Evolutionary conservation across 192 early-diverging fungal species (phyloP).

Genomic region (Coemansia sp.): DNA sequence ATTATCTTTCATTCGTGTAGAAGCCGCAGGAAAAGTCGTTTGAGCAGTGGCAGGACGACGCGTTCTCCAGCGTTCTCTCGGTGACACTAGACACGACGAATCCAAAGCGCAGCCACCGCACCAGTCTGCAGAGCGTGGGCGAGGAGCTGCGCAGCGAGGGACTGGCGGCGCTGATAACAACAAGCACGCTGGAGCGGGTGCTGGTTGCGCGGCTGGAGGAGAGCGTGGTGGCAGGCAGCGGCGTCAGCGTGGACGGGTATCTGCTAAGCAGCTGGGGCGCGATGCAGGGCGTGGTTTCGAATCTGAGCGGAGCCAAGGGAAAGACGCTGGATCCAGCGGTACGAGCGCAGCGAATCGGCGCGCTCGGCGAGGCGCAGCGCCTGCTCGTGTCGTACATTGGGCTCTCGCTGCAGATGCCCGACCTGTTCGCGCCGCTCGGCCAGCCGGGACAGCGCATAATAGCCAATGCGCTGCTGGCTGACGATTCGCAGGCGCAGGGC

Average conservation of each 20-base stretch:
- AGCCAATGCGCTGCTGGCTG: constrained; percentile 24
- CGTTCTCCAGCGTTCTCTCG: constrained; percentile 71
- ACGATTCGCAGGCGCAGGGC: constrained; percentile 6
- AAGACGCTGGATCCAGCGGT: constrained; percentile 59
- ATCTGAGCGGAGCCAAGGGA: constrained; percentile 48
- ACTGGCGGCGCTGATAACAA: constrained; percentile 40
- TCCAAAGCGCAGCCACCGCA: constrained; percentile 25
- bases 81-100: constrained; percentile 68
- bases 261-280: constrained; percentile 64
- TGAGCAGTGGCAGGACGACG: constrained; percentile 80
- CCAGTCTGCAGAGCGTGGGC: constrained; percentile 26
- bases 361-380: constrained; percentile 59
- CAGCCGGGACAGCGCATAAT: constrained; percentile 18
- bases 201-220: constrained; percentile 72
- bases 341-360: constrained; percentile 61
- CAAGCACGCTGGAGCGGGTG: constrained; percentile 63
- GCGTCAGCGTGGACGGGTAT: constrained; percentile 62
- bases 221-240: constrained; percentile 37
- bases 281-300: constrained; percentile 54
- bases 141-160: constrained; percentile 43
- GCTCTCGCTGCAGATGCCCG: constrained; percentile 80
- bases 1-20: too few relatives aligned
- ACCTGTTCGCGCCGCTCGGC: constrained; percentile 78
- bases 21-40: constrained; percentile 34
- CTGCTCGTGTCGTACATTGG: constrained; percentile 84